Conservation (phyloP, 1,139 yeast species). For the Hanseniaspora sp. region DNA sequence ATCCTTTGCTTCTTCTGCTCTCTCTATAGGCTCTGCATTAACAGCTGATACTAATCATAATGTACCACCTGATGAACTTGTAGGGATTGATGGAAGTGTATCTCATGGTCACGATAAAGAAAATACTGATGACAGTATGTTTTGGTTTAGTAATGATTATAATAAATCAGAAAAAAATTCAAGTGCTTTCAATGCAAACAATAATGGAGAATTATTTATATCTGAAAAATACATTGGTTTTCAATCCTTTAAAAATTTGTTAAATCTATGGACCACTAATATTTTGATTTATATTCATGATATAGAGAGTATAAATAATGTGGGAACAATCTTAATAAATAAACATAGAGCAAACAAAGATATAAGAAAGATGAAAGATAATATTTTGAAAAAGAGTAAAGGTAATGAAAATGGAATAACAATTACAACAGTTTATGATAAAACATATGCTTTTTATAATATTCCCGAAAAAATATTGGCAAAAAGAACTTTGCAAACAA, state of each 20-base stretch:
- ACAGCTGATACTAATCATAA: conserved; percentile 2
- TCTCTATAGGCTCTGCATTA: conserved; percentile 10
- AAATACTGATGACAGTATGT: not conserved
- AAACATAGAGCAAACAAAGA: conserved; percentile 14
- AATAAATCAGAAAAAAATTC: not conserved
- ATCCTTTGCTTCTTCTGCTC: conserved; percentile 1
- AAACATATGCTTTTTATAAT: conserved; percentile 14
- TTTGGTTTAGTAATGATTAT: not conserved
- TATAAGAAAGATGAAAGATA: conserved; percentile 5
- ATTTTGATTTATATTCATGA: conserved; percentile 63
- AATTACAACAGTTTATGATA: conserved; percentile 15
- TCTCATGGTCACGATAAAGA: not conserved
- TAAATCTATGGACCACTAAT: conserved; percentile 80
- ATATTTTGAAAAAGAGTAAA: not conserved
- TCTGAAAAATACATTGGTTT: conserved; percentile 76
- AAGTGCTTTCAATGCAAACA: not conserved
- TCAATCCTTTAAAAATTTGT: conserved; percentile 58
- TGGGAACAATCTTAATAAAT: conserved; percentile 13
- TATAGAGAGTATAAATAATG: conserved; percentile 50
- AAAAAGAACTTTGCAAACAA: conserved; percentile 8
- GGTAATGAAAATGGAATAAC: conserved; percentile 14
- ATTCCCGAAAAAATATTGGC: conserved; percentile 5
- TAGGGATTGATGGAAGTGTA: conserved; percentile 1
- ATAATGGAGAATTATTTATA: conserved; percentile 68
- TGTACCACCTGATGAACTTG: conserved; percentile 1